Evolutionary conservation across 495 filamentous ascomycete species (phyloP), one percentile per base, ranked within the genome.

Genomic region (Annulohypoxylon moriforme): DNA sequence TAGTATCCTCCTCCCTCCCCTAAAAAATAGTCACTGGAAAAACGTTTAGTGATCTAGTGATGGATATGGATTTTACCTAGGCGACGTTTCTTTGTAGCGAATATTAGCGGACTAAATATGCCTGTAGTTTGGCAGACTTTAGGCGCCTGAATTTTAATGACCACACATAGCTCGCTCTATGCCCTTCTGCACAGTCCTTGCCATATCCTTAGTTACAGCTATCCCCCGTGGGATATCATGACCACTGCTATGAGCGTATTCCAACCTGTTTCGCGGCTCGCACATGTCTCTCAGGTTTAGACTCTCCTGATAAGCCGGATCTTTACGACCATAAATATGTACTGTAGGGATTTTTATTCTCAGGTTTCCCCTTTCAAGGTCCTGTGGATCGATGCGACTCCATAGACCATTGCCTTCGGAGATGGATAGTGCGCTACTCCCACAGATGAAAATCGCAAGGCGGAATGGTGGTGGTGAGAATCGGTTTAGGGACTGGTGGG

Each of bases 241-340:
- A 29, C 47, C 47, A n/a, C 47, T 52, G 24, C 4, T 29, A 9
- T 52, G 47, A 6, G 24, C 47, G n/a, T 52, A 52, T 52, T 52
- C 47, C 11, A 52, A 52, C 47, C 47, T 52, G 11, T 29, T 52
- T 52, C 47, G 47, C 24, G 47, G 47, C 11, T 52, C 47, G 24
- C 47, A 52, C 47, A 52, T 52, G 47, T 52, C 24, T 29, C 29
- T 52, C 2, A 52, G n/a, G 13, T 52, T 52, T n/a, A 52, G 47
- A 52, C 47, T 52, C 24, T 52, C 47, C 13, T 52, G 47, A 29
- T n/a, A 52, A 6, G 47, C 47, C 11, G 47, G 47, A 13, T 52
- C 47, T 52, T 52, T 52, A 6, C 47, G 47, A 7, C 47, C 47
- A 16, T 52, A 52, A 3, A 52, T 52, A 16, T 52, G 47, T 29